A percentile compares a stretch with the other conserved stretches of the same genome.
Evolutionary conservation across 2,329 filamentous ascomycete species (phyloP).

Genomic region (Blumeria graminis): DNA sequence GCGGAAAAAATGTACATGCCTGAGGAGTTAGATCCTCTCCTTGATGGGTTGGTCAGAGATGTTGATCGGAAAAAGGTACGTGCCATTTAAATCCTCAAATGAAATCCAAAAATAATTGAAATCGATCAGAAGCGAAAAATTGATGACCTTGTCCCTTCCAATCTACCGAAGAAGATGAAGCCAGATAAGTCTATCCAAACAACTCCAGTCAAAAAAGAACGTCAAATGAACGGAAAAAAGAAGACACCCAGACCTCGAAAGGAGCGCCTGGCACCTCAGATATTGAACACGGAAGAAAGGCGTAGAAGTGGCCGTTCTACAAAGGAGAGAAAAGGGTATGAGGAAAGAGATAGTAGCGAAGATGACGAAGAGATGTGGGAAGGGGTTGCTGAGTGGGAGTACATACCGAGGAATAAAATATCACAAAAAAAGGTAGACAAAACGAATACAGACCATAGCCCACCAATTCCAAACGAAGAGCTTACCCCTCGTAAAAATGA

Average conservation of each 20-base stretch:
- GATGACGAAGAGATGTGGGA: constrained; percentile 18
- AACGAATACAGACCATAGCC: background rate
- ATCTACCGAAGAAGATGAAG: constrained; percentile 3
- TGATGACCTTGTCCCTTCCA: constrained; percentile 6
- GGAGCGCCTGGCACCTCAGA: constrained; percentile 4
- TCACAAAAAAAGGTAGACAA: background rate
- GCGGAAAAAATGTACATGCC: constrained; percentile 69
- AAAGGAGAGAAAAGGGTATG: constrained; percentile 9
- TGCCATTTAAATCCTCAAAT: constrained; percentile 5
- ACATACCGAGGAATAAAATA: constrained; percentile 17
- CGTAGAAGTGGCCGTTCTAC: constrained; percentile 1
- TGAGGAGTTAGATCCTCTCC: constrained; percentile 43
- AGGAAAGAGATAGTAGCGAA: constrained; percentile 18
- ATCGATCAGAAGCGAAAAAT: constrained; percentile 12
- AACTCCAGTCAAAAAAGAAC: constrained; percentile 12
- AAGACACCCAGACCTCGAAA: constrained; percentile 14
- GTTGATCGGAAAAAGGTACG: constrained; percentile 33
- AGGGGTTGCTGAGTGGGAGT: constrained; percentile 15
- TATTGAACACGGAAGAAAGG: background rate
- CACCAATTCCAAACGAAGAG: no score
- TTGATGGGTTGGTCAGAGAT: constrained; percentile 40
- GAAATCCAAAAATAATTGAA: background rate
- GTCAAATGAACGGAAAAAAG: constrained; percentile 7
- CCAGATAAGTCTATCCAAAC: constrained; percentile 3
- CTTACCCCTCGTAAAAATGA: no score